Evolutionary conservation across 768 basidiomycete species (phyloP), one percentile per base, ranked within the genome.

Genomic region (Agrocybe chaxingu): DNA sequence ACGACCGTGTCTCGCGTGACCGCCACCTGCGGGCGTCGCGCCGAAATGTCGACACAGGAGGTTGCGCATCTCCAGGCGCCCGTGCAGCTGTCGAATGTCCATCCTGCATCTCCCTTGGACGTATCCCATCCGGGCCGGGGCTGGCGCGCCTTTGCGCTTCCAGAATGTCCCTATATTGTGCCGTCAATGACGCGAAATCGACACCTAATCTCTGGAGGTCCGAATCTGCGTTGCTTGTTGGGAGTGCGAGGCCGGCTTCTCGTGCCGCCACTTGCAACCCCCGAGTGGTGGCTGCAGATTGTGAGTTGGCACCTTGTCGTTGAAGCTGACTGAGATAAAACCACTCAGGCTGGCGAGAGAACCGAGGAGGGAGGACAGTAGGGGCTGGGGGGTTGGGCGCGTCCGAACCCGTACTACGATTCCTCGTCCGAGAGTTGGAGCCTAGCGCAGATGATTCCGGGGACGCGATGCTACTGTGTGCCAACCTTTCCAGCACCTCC

Each of bases 201-300:
- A 49, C 24, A 5, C 24, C 24, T 24, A 24, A 24, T 24, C 24
- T 24, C 24, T 24, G 24, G 5, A 24, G 48, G 34, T 56, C 53
- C 24, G 45, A 47, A n/a, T 60, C 55, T 37, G 45, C 47, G 31
- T 45, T 35, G 36, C 40, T 8, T 13, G 24, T 38, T 36, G 39
- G 19, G n/a, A 42, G 40, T 31, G 50, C 45, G 35, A 18, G 32
- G 36, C 41, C 13, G 41, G 58, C 55, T 53, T 61, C 61, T 50
- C 63, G 48, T 12, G 57, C 61, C 18, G 63, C 59, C 19, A 64
- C 59, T n/a, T 61, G 57, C 32, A 59, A 42, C 6, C 63, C 63
- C 16, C 57, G 58, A 34, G 59, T 55, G 6, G 63, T 64, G 32
- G 57, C 54, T 7, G 60, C 54, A 33, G 56, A 37, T 16, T 60